These are phyloP conservation scores for Tolypocladium guangdongense DNA, from an alignment of 2,329 filamentous ascomycete species.

Conservation along the genomic window DNA sequence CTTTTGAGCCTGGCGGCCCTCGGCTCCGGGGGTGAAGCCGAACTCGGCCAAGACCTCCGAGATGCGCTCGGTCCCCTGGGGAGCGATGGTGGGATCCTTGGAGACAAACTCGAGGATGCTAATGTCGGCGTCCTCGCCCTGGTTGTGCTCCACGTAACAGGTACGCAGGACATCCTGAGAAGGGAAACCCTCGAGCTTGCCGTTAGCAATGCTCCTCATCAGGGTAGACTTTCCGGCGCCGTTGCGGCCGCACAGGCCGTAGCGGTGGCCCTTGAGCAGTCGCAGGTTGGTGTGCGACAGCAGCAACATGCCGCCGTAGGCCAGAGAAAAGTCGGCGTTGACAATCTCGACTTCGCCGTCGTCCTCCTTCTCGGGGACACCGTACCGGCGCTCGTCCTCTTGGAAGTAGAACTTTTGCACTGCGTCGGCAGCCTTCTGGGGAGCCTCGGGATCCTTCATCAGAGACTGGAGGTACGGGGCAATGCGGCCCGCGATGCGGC, in stretches of 20 bases:
- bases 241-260: conserved; percentile 93
- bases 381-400: conserved; percentile 81
- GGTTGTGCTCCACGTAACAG: conserved; percentile 98
- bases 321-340: conserved; percentile 93
- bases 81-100: conserved; percentile 78
- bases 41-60: conserved; percentile 78
- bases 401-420: conserved; percentile 70
- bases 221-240: conserved; percentile 98
- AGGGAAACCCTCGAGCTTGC: conserved; percentile 95
- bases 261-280: conserved; percentile 90
- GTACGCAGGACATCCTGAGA: conserved; percentile 85
- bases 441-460: conserved; percentile 48
- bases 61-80: conserved; percentile 71
- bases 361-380: conserved; percentile 74
- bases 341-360: conserved; percentile 93
- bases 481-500: conserved; percentile 59
- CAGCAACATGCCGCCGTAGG: conserved; percentile 94
- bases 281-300: conserved; percentile 92
- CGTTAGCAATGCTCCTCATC: conserved; percentile 91
- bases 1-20: conserved; percentile 77
- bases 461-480: conserved; percentile 66
- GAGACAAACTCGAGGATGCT: conserved; percentile 88
- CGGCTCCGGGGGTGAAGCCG: conserved; percentile 82
- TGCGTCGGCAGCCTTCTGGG: conserved; percentile 54
- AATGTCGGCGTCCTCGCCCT: conserved; percentile 93